phyloP scores from a whole-genome alignment of 495 filamentous ascomycete species.

The Trichoderma erinaceum region DNA sequence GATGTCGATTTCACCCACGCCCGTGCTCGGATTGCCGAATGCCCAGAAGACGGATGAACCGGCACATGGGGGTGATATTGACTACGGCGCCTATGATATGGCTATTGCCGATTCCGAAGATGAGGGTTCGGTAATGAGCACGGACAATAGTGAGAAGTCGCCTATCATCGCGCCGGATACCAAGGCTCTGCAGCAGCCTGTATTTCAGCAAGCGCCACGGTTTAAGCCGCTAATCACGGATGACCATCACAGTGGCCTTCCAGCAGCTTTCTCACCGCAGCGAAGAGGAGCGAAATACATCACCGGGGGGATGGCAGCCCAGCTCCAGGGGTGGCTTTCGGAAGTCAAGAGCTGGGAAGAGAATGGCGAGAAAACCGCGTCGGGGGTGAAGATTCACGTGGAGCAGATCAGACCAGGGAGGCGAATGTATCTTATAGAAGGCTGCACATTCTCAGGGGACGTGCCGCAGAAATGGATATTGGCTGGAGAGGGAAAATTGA shows the following conservation, averaged over 20 bases:
- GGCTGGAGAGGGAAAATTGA: conserved; percentile 34
- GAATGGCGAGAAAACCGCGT: conserved; percentile 14
- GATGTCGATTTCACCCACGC: conserved; percentile 4
- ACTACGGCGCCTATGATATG: not conserved
- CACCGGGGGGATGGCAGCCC: conserved; percentile 37
- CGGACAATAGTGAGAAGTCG: conserved; percentile 8
- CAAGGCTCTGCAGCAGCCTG: conserved; percentile 22
- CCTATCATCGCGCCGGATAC: not conserved
- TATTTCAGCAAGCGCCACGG: conserved; percentile 33
- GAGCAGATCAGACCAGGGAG: conserved; percentile 19
- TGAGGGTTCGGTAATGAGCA: conserved; percentile 16
- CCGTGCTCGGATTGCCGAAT: not conserved
- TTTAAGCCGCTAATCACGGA: conserved; percentile 31
- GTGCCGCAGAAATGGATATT: conserved; percentile 25
- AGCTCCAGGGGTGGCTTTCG: conserved; percentile 42
- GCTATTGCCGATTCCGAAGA: conserved; percentile 13
- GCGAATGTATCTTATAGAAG: conserved; percentile 21
- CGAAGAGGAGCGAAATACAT: conserved; percentile 35
- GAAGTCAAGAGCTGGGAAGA: conserved; percentile 32
- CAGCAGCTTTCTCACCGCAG: conserved; percentile 40
- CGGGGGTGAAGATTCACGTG: conserved; percentile 22
- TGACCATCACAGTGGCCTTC: conserved; percentile 21
- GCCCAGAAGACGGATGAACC: not conserved
- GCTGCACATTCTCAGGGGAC: not conserved
- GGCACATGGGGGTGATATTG: not conserved